Evolutionary conservation across 306 rosid genomes (phyloP).

Genomic region (Quercus mongolica): DNA sequence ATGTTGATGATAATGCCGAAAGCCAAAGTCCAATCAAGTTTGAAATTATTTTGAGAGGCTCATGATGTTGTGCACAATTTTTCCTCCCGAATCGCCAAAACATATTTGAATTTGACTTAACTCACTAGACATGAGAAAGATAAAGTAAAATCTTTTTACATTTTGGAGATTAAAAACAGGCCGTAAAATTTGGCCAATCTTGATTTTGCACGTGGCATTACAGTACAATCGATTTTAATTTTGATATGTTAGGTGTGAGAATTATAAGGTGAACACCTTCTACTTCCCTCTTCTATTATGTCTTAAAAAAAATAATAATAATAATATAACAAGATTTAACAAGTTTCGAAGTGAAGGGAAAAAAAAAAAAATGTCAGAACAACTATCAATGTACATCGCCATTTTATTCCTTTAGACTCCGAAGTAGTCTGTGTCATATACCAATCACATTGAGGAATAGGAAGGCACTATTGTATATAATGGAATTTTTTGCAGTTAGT

Average conservation of each 20-base stretch:
- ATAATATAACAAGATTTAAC: slow-evolving; percentile 1
- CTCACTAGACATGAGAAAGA: neutral
- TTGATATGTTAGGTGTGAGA: neutral
- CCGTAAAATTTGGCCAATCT: neutral
- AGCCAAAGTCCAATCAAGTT: neutral
- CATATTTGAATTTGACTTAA: neutral
- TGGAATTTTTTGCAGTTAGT: no score
- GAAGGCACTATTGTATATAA: no score
- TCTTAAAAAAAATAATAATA: neutral
- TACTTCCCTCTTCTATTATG: neutral
- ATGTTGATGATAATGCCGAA: neutral
- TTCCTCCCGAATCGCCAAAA: neutral
- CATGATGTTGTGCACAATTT: neutral
- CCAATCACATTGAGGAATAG: no score
- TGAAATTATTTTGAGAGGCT: neutral
- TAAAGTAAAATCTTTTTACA: neutral
- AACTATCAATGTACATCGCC: neutral
- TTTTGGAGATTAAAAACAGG: neutral
- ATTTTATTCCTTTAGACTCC: no score
- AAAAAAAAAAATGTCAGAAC: slow-evolving; percentile 22
- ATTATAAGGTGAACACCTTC: slow-evolving; percentile 4
- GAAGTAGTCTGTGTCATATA: no score
- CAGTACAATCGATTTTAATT: neutral
- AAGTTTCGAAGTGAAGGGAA: neutral
- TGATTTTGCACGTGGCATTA: neutral